Evolutionary conservation across 148 eudicot genomes (phyloP).

Genomic region (Amaranthus cruentus): DNA sequence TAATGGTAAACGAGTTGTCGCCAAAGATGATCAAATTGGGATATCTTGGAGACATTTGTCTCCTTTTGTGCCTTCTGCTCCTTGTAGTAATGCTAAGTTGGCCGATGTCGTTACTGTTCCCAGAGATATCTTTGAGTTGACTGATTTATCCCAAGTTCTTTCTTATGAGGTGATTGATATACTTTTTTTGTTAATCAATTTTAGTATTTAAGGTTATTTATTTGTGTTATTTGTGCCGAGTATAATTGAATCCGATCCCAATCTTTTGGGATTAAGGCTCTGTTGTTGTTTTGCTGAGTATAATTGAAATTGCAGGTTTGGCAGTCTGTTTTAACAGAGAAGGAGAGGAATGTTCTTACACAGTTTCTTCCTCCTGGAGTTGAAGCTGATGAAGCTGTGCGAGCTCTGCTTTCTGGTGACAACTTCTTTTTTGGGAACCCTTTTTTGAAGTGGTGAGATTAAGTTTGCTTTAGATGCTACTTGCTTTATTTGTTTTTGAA

Average conservation of each 20-base stretch:
- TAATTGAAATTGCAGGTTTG: slow-evolving; percentile 50
- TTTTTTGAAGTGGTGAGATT: slow-evolving; percentile 59
- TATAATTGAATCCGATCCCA: background rate
- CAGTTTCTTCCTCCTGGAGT: slow-evolving; percentile 70
- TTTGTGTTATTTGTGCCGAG: background rate
- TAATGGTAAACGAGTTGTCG: slow-evolving; percentile 56
- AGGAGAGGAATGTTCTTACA: slow-evolving; percentile 53
- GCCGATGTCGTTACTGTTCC: slow-evolving; percentile 73
- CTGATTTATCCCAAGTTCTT: slow-evolving; percentile 54
- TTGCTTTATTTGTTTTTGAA: background rate
- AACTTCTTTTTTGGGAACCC: slow-evolving; percentile 82
- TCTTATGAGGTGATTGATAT: slow-evolving; percentile 57
- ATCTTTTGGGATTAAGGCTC: background rate
- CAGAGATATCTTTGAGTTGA: slow-evolving; percentile 55
- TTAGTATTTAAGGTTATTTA: background rate
- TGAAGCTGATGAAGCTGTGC: slow-evolving; percentile 45
- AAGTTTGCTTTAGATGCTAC: slow-evolving; percentile 10
- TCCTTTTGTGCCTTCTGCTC: slow-evolving; percentile 35
- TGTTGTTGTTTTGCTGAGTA: background rate
- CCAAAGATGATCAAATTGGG: slow-evolving; percentile 77
- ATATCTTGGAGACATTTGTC: slow-evolving; percentile 55
- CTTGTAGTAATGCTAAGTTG: slow-evolving; percentile 37
- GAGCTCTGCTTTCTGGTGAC: slow-evolving; percentile 57
- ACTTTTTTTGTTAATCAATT: background rate
- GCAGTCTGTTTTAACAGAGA: slow-evolving; percentile 60